These are phyloP conservation scores for Didymella arachidicola DNA, from an alignment of 2,329 filamentous ascomycete species.

Conservation along the genomic window DNA sequence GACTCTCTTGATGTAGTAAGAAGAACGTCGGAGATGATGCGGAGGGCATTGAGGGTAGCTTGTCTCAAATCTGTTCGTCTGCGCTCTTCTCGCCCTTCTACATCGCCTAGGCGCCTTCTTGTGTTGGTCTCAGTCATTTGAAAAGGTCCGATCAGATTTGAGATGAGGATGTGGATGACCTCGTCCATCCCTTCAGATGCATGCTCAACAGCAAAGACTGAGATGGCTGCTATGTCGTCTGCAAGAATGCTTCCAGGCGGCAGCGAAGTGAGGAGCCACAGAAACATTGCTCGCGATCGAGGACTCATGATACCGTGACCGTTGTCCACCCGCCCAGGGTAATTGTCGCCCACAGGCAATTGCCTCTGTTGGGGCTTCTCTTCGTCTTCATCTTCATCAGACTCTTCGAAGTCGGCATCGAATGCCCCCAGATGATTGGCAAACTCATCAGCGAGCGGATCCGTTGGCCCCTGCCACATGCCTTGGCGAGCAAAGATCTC, in stretches of 20 bases:
- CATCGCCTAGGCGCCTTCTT: constrained; percentile 43
- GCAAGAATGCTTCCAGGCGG: constrained; percentile 78
- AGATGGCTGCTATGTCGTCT: constrained; percentile 85
- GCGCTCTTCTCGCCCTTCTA: constrained; percentile 33
- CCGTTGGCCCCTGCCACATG: constrained; percentile 78
- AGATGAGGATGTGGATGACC: constrained; percentile 85
- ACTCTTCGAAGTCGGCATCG: constrained; percentile 59
- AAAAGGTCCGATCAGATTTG: constrained; percentile 81
- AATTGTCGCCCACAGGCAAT: constrained; percentile 39
- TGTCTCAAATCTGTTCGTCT: constrained; percentile 33
- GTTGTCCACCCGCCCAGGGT: constrained; percentile 38
- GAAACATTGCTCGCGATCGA: constrained; percentile 69
- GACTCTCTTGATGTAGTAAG: constrained; percentile 61
- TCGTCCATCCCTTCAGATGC: constrained; percentile 86
- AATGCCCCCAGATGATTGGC: constrained; percentile 79
- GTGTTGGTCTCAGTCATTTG: constrained; percentile 75
- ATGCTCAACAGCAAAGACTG: constrained; percentile 87
- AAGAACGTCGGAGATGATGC: constrained; percentile 80
- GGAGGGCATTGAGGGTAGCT: constrained; percentile 67
- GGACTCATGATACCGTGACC: constrained; percentile 41
- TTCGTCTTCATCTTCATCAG: constrained; percentile 76
- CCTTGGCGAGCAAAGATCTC: constrained; percentile 41
- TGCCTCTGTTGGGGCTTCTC: constrained; percentile 35
- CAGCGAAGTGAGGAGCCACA: constrained; percentile 82
- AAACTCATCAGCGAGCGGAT: constrained; percentile 80